A percentile compares a stretch with the other conserved stretches of the same genome.
Conservation (phyloP, 164 flowering plant genomes). For the Chloranthus sessilifolius region DNA sequence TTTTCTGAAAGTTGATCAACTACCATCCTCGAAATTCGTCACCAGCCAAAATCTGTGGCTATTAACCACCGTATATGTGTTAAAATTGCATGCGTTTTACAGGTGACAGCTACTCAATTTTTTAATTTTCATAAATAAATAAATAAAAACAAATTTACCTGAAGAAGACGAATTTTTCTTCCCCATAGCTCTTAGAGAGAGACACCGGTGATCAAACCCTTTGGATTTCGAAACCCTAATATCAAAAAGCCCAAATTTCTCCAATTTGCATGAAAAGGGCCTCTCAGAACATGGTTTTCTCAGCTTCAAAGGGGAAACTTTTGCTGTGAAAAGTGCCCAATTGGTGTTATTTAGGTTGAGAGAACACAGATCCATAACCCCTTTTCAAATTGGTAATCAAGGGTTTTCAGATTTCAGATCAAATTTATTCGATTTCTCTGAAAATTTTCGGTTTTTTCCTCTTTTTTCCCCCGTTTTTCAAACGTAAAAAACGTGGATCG, state of each 20-base stretch:
- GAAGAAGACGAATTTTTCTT: constrained; percentile 24
- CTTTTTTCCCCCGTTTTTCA: no score
- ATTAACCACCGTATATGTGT: not conserved
- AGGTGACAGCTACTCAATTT: not conserved
- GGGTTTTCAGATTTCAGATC: not conserved
- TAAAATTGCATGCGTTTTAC: not conserved
- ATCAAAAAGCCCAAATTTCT: constrained; percentile 11
- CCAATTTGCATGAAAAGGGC: constrained; percentile 9
- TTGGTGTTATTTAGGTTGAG: constrained; percentile 6
- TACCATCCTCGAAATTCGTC: no score
- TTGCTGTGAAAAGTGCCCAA: constrained; percentile 8
- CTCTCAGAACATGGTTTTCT: constrained; percentile 4
- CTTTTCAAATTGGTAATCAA: constrained; percentile 2
- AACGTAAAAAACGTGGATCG: no score
- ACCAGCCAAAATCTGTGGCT: not conserved
- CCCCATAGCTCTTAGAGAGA: constrained; percentile 21
- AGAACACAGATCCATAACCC: constrained; percentile 20
- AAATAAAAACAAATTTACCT: constrained; percentile 4
- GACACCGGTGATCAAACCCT: constrained; percentile 11
- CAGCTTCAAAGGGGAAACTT: constrained; percentile 14
- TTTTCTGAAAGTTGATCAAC: no score
- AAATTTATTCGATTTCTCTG: no score
- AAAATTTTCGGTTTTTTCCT: no score
- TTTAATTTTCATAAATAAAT: not conserved
- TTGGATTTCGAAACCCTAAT: constrained; percentile 11